Conservation (phyloP, 345 rosid genomes). For the Eucalyptus pauciflora region DNA sequence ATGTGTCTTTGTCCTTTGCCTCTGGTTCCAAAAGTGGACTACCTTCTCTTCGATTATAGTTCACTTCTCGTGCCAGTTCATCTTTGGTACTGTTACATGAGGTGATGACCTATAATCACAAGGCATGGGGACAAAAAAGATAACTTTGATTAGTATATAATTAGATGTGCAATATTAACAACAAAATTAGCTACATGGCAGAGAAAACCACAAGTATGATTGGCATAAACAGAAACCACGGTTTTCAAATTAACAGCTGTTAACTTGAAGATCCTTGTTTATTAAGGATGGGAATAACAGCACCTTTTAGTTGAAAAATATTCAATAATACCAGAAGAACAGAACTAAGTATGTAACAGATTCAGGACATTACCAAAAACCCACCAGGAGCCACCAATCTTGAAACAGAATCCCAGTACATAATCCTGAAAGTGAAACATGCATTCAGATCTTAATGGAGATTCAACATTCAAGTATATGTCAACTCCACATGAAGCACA, state of each 20-base stretch:
- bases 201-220: background rate
- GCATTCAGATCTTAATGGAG: background rate
- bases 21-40: conserved; percentile 15
- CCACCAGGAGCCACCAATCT: conserved; percentile 79
- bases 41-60: conserved; percentile 37
- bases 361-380: conserved; percentile 35
- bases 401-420: conserved; percentile 88
- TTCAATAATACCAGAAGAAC: background rate
- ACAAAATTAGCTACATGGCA: background rate
- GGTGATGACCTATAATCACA: conserved; percentile 51
- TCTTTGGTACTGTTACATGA: conserved; percentile 83
- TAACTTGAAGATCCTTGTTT: background rate
- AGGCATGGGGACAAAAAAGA: background rate
- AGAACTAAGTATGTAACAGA: background rate
- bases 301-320: background rate
- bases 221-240: background rate
- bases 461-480: background rate
- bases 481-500: background rate
- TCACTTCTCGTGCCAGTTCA: conserved; percentile 72
- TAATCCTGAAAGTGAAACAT: conserved; percentile 33
- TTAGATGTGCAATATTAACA: background rate
- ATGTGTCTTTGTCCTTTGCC: conserved; percentile 26
- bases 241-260: background rate
- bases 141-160: background rate
- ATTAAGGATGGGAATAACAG: background rate